Evolutionary conservation across 768 basidiomycete species (phyloP).

Genomic region (Russula sp.): DNA sequence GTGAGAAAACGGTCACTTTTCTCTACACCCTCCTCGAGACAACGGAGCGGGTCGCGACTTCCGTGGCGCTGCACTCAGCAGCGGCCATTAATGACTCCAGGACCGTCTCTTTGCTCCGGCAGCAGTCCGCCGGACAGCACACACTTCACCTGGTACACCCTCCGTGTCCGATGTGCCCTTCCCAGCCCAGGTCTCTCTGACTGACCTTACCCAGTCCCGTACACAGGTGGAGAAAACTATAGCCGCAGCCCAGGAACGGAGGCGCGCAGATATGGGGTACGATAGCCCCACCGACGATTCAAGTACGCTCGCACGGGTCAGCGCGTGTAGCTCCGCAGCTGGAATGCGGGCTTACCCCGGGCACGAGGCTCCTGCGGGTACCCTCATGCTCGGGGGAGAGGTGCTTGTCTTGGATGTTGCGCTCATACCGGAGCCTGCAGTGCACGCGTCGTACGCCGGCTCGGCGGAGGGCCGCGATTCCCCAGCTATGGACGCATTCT

Average conservation of each 20-base stretch:
- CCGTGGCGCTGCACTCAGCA: slow-evolving; percentile 13
- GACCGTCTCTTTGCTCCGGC: slow-evolving; percentile 19
- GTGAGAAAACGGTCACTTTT: slow-evolving; percentile 14
- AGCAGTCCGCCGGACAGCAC: slow-evolving; percentile 19
- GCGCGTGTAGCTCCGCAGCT: slow-evolving; percentile 10
- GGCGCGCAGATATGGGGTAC: slow-evolving; percentile 6
- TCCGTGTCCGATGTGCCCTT: neutral
- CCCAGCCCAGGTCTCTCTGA: neutral
- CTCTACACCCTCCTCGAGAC: slow-evolving; percentile 17
- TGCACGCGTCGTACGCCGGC: slow-evolving; percentile 71
- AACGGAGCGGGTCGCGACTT: slow-evolving; percentile 6
- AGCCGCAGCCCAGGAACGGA: slow-evolving; percentile 2
- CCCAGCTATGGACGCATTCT: slow-evolving; percentile 55
- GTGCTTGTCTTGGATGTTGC: slow-evolving; percentile 20
- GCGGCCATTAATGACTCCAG: slow-evolving; percentile 18
- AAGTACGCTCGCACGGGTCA: slow-evolving; percentile 8
- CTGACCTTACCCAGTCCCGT: slow-evolving; percentile 12
- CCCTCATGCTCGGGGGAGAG: slow-evolving; percentile 15
- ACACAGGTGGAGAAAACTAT: slow-evolving; percentile 16
- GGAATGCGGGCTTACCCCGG: slow-evolving; percentile 20
- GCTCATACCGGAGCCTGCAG: slow-evolving; percentile 43
- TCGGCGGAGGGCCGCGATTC: slow-evolving; percentile 38
- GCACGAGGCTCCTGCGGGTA: neutral
- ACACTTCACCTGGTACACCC: slow-evolving; percentile 14
- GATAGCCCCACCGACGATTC: slow-evolving; percentile 14